A percentile compares a stretch with the other conserved stretches of the same genome.
phyloP scores from a whole-genome alignment of 768 basidiomycete genomes.

The Auricularia heimuer region DNA sequence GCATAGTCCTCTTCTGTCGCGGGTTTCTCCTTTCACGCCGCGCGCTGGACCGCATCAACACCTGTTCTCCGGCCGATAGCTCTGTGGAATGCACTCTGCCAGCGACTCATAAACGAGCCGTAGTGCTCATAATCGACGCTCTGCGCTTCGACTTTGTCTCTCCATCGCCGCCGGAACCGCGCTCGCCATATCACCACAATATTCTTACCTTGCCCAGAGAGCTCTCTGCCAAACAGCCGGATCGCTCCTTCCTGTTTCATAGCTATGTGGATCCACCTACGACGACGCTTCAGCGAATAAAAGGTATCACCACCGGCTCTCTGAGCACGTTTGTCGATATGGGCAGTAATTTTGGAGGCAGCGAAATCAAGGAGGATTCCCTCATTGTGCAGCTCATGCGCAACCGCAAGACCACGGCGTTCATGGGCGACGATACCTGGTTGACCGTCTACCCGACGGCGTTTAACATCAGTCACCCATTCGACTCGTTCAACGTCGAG shows the following conservation, averaged over 20 bases:
- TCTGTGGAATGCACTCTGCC: constrained; percentile 32
- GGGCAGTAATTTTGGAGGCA: constrained; percentile 87
- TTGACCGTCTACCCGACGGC: constrained; percentile 72
- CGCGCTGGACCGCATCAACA: constrained; percentile 49
- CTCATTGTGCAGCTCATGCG: constrained; percentile 60
- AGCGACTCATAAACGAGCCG: constrained; percentile 67
- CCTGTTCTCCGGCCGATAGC: constrained; percentile 24
- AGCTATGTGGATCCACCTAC: constrained; percentile 92
- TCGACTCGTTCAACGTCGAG: constrained; percentile 97
- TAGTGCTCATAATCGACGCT: constrained; percentile 84
- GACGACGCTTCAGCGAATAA: constrained; percentile 87
- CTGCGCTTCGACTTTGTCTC: constrained; percentile 91
- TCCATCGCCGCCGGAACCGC: constrained; percentile 44
- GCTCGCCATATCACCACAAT: constrained; percentile 68
- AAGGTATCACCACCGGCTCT: constrained; percentile 90
- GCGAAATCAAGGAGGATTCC: constrained; percentile 81
- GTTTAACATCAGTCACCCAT: constrained; percentile 78
- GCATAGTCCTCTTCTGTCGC: constrained; percentile 80
- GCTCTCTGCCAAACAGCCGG: constrained; percentile 52
- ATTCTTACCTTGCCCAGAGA: constrained; percentile 70
- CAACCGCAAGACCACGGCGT: constrained; percentile 62
- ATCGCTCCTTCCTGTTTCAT: constrained; percentile 78
- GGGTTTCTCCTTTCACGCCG: constrained; percentile 84
- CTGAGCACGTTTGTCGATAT: constrained; percentile 92
- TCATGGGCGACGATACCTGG: constrained; percentile 99